Conservation (phyloP, 306 rosid species). For the Coriaria nepalensis region DNA sequence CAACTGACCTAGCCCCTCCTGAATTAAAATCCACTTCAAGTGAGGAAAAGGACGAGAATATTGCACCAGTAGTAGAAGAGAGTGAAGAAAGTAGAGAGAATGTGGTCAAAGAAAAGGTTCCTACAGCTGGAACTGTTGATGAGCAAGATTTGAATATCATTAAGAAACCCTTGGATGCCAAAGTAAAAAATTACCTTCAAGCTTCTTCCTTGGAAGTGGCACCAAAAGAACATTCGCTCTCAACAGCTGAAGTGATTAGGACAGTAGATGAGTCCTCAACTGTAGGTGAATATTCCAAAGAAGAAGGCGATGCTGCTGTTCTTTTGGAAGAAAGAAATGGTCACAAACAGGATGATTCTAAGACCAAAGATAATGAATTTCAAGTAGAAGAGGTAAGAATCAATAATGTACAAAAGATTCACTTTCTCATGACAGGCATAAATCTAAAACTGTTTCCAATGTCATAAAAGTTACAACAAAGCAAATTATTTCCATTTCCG, state of each 20-base stretch:
- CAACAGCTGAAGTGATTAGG: background rate
- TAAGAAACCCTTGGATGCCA: background rate
- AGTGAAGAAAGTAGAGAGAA: background rate
- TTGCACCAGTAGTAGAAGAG: background rate
- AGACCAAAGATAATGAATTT: constrained; percentile 5
- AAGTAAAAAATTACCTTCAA: background rate
- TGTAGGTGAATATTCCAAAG: background rate
- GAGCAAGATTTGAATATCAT: background rate
- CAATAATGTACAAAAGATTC: background rate
- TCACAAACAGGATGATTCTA: constrained; percentile 2
- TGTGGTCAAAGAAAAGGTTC: background rate
- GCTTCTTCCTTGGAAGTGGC: background rate
- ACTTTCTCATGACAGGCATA: background rate
- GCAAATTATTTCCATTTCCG: too few species aligned
- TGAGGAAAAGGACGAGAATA: constrained; percentile 7
- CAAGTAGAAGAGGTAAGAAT: constrained; percentile 13
- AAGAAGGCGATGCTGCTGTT: constrained; percentile 9
- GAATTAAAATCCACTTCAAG: background rate
- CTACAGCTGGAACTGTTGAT: background rate
- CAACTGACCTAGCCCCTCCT: background rate
- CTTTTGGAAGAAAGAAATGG: constrained; percentile 7
- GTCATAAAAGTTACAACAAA: too few species aligned
- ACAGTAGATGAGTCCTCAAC: background rate
- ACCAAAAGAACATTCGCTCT: background rate
- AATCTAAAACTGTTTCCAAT: too few species aligned